These are phyloP conservation scores for Spergularia azorica DNA, from an alignment of 179 eudicot species.

Conservation along the genomic window DNA sequence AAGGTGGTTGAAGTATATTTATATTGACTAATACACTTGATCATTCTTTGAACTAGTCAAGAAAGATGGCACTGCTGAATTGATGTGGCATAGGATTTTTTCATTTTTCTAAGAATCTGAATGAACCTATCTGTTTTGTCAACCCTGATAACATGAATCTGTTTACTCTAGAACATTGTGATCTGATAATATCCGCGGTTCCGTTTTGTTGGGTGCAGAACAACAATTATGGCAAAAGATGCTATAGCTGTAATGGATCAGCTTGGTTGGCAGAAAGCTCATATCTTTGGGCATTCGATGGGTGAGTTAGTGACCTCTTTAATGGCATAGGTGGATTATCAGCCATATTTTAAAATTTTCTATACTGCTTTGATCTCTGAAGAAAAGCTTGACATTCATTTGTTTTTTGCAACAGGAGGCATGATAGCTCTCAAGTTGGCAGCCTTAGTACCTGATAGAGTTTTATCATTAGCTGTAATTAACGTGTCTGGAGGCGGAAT, in stretches of 20 bases:
- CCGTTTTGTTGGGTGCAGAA: constrained; percentile 48
- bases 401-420: constrained; percentile 61
- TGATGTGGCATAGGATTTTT: background rate
- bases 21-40: background rate
- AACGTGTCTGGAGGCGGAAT: constrained; percentile 99
- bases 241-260: constrained; percentile 91
- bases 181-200: background rate
- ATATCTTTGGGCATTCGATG: constrained; percentile 97
- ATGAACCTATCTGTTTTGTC: constrained; percentile 20
- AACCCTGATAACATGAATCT: background rate
- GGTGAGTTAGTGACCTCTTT: constrained; percentile 53
- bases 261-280: constrained; percentile 91
- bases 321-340: background rate
- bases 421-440: constrained; percentile 97
- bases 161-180: background rate
- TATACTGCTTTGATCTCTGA: background rate
- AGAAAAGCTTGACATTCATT: constrained; percentile 9
- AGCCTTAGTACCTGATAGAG: constrained; percentile 77
- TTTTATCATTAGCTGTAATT: constrained; percentile 82
- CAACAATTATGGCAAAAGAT: constrained; percentile 93
- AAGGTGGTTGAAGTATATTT: background rate
- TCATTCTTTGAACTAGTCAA: constrained; percentile 16
- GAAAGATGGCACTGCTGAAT: constrained; percentile 8
- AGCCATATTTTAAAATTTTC: background rate
- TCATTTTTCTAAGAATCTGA: constrained; percentile 20